Conservation (phyloP, 2,329 filamentous ascomycete species). For the Aspergillus neotritici region DNA sequence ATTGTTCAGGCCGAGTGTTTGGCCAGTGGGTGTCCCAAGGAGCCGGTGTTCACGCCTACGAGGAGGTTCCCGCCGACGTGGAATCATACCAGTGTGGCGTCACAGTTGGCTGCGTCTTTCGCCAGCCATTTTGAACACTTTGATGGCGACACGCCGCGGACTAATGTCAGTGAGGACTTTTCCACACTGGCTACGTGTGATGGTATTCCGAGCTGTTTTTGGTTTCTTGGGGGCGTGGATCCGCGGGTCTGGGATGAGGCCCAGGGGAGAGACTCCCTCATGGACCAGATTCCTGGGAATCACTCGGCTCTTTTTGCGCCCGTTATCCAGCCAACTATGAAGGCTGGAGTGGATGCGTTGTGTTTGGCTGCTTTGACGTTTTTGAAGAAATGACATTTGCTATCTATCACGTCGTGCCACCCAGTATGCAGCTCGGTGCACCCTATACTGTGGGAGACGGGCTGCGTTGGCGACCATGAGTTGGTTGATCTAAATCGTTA, state of each 20-base stretch:
- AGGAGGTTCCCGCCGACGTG: conserved; percentile 49
- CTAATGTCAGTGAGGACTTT: conserved; percentile 53
- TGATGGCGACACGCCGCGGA: conserved; percentile 25
- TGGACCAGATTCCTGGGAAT: conserved; percentile 52
- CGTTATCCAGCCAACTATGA: conserved; percentile 54
- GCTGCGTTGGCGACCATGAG: no score
- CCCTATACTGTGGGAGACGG: no score
- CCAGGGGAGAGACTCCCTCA: conserved; percentile 38
- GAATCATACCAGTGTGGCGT: conserved; percentile 47
- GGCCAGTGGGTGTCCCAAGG: conserved; percentile 46
- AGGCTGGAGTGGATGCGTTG: conserved; percentile 48
- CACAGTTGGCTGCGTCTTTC: conserved; percentile 43
- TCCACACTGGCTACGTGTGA: conserved; percentile 48
- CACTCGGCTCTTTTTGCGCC: conserved; percentile 57
- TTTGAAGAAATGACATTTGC: conserved; percentile 14
- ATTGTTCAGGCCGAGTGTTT: conserved; percentile 54
- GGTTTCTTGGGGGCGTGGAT: conserved; percentile 52
- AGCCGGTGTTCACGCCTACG: conserved; percentile 45
- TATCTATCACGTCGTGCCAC: no score
- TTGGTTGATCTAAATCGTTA: no score
- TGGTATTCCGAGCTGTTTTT: conserved; percentile 50
- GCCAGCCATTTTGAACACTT: conserved; percentile 43
- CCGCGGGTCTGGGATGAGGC: conserved; percentile 47
- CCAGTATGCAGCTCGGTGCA: no score
- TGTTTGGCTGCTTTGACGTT: conserved; percentile 47